Conservation (phyloP, 768 basidiomycete genomes). For the Leccinellum albellum region DNA sequence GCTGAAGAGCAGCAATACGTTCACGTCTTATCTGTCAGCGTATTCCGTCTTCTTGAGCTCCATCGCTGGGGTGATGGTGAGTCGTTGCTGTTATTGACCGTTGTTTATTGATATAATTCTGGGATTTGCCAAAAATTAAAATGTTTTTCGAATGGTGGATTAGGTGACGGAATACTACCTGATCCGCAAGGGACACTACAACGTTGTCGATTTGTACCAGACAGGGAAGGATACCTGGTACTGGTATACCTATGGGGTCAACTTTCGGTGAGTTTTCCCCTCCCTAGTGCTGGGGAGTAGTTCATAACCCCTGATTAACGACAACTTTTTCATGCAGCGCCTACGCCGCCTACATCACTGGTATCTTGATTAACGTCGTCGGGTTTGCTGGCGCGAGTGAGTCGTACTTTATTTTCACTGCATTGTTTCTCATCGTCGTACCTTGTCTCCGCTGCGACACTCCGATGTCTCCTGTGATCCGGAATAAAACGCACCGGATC, state of each 20-base stretch:
- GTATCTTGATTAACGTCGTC: conserved; percentile 79
- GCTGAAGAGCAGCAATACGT: conserved; percentile 66
- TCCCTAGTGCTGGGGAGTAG: not conserved
- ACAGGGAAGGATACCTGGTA: conserved; percentile 61
- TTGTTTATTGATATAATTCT: not conserved
- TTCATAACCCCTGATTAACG: conserved; percentile 2
- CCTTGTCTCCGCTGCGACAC: not conserved
- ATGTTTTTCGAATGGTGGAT: not conserved
- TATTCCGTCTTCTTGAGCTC: conserved; percentile 81
- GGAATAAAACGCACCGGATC: not conserved
- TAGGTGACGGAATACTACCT: conserved; percentile 80
- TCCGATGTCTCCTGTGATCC: not conserved
- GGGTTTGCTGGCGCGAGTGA: conserved; percentile 75
- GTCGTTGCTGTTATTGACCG: conserved; percentile 3
- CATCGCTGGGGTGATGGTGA: conserved; percentile 76
- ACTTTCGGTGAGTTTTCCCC: conserved; percentile 48
- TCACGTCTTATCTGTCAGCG: conserved; percentile 78
- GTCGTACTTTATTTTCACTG: conserved; percentile 17
- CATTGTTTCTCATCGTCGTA: not conserved
- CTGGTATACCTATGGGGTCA: conserved; percentile 70
- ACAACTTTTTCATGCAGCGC: conserved; percentile 37
- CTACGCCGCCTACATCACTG: conserved; percentile 63
- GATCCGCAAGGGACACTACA: conserved; percentile 64
- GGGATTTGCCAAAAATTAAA: not conserved
- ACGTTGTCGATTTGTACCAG: conserved; percentile 68